Base-by-base conservation (phyloP, 306 rosid genomes). In the Hylodesmum podocarpum region DNA sequence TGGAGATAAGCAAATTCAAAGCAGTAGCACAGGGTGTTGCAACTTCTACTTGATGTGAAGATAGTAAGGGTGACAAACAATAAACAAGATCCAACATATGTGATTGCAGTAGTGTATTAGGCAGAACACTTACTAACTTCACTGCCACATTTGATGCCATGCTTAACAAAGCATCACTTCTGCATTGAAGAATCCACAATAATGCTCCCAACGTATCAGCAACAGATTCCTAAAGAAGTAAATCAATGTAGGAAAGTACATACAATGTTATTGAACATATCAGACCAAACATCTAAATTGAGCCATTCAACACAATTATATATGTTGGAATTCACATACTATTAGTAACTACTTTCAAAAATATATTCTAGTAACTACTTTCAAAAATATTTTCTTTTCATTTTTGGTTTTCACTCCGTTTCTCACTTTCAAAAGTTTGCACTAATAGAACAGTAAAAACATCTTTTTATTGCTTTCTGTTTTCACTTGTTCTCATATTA, bases 121-220 rank as follows among this genome's bases (percentile, higher is more conserved):
- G 95, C 55, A 90, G 82, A 70, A 83, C 46, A 44, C 77, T 71
- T 63, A 89, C 84, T 75, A 92, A 74, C 86, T 92, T 92, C 69
- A 84, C 76, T 1, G 89, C 79, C 43, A 84, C 89, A 63, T 89
- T 83, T 16, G 89, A 83, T 29, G 97, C 89, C 81, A 84, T 83
- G 73, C 73, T 75, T 79, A 87, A 83, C 18, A 84, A 64, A 16
- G 83, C 53, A 31, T 50, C 83, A 75, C 72, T 90, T 80, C 78
- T 82, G 77, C 82, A 74, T 82, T 84, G 81, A 82, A 94, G 97
- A 78, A 89, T 94, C 89, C 93, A 92, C 24, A 81, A 79, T 77
- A 94, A 82, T 75, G 98, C 92, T 51, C 81, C 88, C 66, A 92
- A 73, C 58, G 85, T 72, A 81, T 90, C 95, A 15, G 78, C 75